phyloP scores from a whole-genome alignment of 306 rosid genomes.

The Trifolium repens region DNA sequence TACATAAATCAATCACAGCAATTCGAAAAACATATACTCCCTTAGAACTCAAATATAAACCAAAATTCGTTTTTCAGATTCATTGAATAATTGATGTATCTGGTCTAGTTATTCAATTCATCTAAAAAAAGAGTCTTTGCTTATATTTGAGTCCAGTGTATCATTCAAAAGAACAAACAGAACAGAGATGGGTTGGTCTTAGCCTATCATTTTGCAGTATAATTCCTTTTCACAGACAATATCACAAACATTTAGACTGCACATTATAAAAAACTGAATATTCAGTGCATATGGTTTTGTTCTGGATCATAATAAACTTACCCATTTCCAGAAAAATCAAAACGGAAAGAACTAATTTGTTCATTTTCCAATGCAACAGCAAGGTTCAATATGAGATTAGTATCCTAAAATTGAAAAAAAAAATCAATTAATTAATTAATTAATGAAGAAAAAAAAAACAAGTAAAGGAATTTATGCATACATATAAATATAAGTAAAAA shows the following conservation, averaged over 20 bases:
- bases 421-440: too few relatives aligned
- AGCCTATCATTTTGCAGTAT: background rate
- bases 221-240: background rate
- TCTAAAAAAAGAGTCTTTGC: too few relatives aligned
- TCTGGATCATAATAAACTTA: slow-evolving; percentile 36
- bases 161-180: too few relatives aligned
- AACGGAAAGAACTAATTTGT: slow-evolving; percentile 65
- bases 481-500: background rate
- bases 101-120: too few relatives aligned
- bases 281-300: background rate
- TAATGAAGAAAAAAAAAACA: too few relatives aligned
- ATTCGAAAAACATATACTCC: too few relatives aligned
- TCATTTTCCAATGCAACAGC: slow-evolving; percentile 66
- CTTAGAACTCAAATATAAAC: too few relatives aligned
- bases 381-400: slow-evolving; percentile 49
- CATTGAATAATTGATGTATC: too few relatives aligned
- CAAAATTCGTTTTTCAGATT: too few relatives aligned
- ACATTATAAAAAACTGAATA: background rate
- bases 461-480: too few relatives aligned
- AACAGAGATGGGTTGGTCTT: background rate
- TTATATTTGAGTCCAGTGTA: too few relatives aligned
- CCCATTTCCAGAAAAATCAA: slow-evolving; percentile 83
- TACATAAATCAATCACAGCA: too few relatives aligned
- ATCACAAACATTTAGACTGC: slow-evolving; percentile 15
- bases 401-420: slow-evolving; percentile 46